phyloP scores from a whole-genome alignment of 257 asterid species.

The Pogostemon cablin region DNA sequence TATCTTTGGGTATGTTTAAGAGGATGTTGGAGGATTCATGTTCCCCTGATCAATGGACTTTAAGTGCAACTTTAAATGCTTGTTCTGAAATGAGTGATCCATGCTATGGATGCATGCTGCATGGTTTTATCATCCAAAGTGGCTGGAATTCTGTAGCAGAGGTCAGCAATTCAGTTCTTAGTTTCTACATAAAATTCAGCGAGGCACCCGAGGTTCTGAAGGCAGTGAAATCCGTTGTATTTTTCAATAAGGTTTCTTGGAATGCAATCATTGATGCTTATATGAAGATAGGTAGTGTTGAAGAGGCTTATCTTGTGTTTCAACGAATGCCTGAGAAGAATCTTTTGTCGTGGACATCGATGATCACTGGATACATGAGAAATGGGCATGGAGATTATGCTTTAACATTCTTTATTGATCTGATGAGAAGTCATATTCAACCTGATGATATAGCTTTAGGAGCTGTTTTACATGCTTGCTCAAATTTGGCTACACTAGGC shows the following conservation, averaged over 20 bases:
- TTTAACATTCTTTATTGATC: slow-evolving; percentile 42
- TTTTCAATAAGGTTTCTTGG: slow-evolving; percentile 57
- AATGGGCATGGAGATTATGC: slow-evolving; percentile 57
- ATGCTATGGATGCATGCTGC: slow-evolving; percentile 46
- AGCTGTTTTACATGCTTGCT: slow-evolving; percentile 72
- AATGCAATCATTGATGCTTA: slow-evolving; percentile 68
- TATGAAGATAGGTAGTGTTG: slow-evolving; percentile 60
- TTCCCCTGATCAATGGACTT: slow-evolving; percentile 65
- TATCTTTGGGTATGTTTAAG: slow-evolving; percentile 54
- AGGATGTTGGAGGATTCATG: slow-evolving; percentile 57
- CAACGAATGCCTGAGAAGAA: slow-evolving; percentile 48
- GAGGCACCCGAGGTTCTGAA: slow-evolving; percentile 51
- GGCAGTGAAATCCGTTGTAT: slow-evolving; percentile 40
- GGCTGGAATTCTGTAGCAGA: slow-evolving; percentile 72
- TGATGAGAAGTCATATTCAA: slow-evolving; percentile 40
- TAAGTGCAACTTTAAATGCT: slow-evolving; percentile 62
- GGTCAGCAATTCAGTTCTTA: slow-evolving; percentile 66
- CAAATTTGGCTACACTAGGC: slow-evolving; percentile 47
- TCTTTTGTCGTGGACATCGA: slow-evolving; percentile 70
- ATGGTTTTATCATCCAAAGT: slow-evolving; percentile 49
- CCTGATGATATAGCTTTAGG: slow-evolving; percentile 74
- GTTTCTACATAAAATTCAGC: slow-evolving; percentile 52
- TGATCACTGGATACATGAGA: slow-evolving; percentile 62
- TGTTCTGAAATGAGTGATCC: slow-evolving; percentile 49
- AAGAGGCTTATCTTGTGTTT: slow-evolving; percentile 51